Conservation (phyloP, 768 basidiomycete species). For the Cystofilobasidium capitatum region DNA sequence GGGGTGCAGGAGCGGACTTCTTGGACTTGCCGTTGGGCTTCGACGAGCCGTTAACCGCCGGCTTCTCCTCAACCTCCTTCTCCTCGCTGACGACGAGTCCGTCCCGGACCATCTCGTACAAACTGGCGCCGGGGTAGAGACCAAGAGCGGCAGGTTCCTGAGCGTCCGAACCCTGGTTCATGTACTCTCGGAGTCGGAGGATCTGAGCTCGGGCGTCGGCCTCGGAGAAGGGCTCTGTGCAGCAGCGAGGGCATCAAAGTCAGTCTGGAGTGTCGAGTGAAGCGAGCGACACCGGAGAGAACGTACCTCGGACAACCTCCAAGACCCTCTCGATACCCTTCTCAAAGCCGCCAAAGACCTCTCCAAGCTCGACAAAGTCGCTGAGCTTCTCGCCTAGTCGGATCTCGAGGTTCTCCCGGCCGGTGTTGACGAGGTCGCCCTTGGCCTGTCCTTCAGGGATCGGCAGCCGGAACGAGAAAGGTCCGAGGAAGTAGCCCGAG, state of each 20-base stretch:
- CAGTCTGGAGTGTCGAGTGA: slow-evolving; percentile 38
- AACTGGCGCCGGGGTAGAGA: slow-evolving; percentile 35
- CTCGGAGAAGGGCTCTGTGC: slow-evolving; percentile 44
- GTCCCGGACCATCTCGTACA: slow-evolving; percentile 40
- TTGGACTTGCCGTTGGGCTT: slow-evolving; percentile 6
- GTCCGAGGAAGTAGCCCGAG: slow-evolving; percentile 44
- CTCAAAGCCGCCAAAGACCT: slow-evolving; percentile 37
- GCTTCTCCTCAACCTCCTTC: slow-evolving; percentile 25
- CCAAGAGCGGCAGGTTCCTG: slow-evolving; percentile 41
- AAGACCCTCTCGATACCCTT: slow-evolving; percentile 37
- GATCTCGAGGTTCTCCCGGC: slow-evolving; percentile 34
- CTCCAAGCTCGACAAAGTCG: slow-evolving; percentile 42
- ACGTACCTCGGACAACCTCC: slow-evolving; percentile 41
- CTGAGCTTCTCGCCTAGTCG: slow-evolving; percentile 38
- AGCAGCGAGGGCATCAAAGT: slow-evolving; percentile 32
- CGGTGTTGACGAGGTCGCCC: slow-evolving; percentile 33
- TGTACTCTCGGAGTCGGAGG: slow-evolving; percentile 51
- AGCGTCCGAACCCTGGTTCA: slow-evolving; percentile 52
- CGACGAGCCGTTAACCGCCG: not conserved
- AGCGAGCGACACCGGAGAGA: not conserved
- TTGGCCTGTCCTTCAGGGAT: slow-evolving; percentile 25
- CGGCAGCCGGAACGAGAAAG: slow-evolving; percentile 39
- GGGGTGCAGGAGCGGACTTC: not conserved
- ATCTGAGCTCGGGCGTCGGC: slow-evolving; percentile 54
- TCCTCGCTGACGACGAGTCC: slow-evolving; percentile 33